These are phyloP conservation scores for Ogataea philodendri DNA, from an alignment of 805 yeast genomes.

Conservation along the genomic window DNA sequence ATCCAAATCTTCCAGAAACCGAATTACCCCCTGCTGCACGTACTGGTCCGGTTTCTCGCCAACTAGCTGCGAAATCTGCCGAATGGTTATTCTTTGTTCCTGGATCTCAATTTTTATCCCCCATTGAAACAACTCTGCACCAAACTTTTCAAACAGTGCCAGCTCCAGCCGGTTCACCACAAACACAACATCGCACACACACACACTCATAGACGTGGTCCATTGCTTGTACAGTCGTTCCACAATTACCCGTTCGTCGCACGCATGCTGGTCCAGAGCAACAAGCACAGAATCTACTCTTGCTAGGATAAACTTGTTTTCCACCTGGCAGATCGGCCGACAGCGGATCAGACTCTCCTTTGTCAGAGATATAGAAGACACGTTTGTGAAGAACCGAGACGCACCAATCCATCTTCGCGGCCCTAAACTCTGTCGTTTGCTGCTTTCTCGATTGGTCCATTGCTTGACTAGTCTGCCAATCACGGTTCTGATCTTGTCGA, in stretches of 20 bases:
- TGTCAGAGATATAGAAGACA: constrained; percentile 16
- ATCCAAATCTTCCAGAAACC: constrained; percentile 45
- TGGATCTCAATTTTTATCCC: constrained; percentile 35
- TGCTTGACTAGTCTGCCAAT: neutral
- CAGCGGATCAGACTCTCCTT: constrained; percentile 23
- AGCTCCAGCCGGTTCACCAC: constrained; percentile 33
- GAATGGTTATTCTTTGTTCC: constrained; percentile 30
- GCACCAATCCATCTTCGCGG: neutral
- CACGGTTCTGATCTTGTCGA: constrained; percentile 2
- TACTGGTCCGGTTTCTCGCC: constrained; percentile 24
- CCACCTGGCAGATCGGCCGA: constrained; percentile 56
- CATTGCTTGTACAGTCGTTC: constrained; percentile 48
- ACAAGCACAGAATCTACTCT: constrained; percentile 31
- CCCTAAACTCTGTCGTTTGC: neutral
- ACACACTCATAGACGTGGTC: constrained; percentile 19
- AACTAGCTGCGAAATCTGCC: constrained; percentile 38
- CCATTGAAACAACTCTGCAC: constrained; percentile 35
- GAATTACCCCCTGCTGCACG: constrained; percentile 40
- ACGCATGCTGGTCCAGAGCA: constrained; percentile 79
- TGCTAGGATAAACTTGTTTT: constrained; percentile 59
- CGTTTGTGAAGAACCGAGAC: constrained; percentile 20
- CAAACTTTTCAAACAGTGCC: constrained; percentile 32
- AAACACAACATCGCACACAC: constrained; percentile 15
- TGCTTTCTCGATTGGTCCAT: neutral
- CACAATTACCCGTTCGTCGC: constrained; percentile 69